A percentile compares a stretch with the other conserved stretches of the same genome.
phyloP scores from a whole-genome alignment of 768 basidiomycete species.

The Boletus pseudopeckii region DNA sequence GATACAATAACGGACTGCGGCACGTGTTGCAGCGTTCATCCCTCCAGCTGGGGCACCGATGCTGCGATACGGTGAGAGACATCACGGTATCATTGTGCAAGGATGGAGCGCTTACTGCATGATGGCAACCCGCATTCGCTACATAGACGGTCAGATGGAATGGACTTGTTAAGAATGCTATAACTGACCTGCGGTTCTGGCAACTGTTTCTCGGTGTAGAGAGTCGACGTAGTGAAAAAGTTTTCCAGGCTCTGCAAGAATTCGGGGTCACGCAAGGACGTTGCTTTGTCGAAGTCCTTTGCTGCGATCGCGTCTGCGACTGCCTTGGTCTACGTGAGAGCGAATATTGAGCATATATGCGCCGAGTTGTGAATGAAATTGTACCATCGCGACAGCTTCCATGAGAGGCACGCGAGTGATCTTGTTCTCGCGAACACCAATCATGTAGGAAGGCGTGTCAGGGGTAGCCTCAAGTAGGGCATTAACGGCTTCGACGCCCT shows the following conservation, averaged over 20 bases:
- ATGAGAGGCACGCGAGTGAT: slow-evolving; percentile 87
- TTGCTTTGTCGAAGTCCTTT: slow-evolving; percentile 83
- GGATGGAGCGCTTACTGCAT: slow-evolving; percentile 63
- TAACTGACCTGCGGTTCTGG: slow-evolving; percentile 45
- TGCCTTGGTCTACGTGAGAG: slow-evolving; percentile 64
- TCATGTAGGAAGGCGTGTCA: slow-evolving; percentile 94
- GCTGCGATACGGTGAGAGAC: slow-evolving; percentile 38
- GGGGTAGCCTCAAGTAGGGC: slow-evolving; percentile 83
- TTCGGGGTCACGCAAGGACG: slow-evolving; percentile 88
- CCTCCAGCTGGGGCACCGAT: slow-evolving; percentile 97
- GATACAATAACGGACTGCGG: slow-evolving; percentile 90
- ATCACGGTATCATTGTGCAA: not conserved
- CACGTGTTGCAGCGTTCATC: slow-evolving; percentile 97
- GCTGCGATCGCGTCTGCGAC: slow-evolving; percentile 78
- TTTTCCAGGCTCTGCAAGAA: slow-evolving; percentile 83
- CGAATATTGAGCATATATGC: slow-evolving; percentile 3
- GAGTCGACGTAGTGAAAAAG: slow-evolving; percentile 70
- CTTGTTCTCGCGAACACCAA: slow-evolving; percentile 93
- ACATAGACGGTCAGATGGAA: slow-evolving; percentile 10
- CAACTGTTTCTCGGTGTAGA: slow-evolving; percentile 52
- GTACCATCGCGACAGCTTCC: slow-evolving; percentile 88
- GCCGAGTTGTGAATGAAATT: not conserved
- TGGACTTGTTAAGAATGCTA: not conserved
- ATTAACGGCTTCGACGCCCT: slow-evolving; percentile 91
- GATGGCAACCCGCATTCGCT: slow-evolving; percentile 79